phyloP scores from a whole-genome alignment of 345 rosid species.

The Euphorbia peplus region DNA sequence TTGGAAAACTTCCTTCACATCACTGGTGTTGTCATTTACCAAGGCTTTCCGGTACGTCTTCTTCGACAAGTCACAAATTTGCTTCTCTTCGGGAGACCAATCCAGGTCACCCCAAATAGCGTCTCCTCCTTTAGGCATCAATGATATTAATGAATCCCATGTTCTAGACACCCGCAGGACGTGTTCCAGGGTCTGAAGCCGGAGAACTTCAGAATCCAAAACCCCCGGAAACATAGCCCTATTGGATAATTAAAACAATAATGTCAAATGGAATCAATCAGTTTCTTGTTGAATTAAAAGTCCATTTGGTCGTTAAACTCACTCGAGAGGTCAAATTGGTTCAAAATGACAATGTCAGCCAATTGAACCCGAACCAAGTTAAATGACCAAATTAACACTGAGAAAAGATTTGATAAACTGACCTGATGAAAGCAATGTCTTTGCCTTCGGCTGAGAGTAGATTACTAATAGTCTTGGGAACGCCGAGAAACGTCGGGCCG shows the following conservation, averaged over 20 bases:
- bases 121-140: slow-evolving; percentile 83
- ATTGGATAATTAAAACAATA: slow-evolving; percentile 8
- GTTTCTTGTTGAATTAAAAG: background rate
- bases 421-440: slow-evolving; percentile 58
- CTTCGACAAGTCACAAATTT: slow-evolving; percentile 35
- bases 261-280: slow-evolving; percentile 13
- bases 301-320: too few relatives aligned
- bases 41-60: slow-evolving; percentile 25
- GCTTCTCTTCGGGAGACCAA: slow-evolving; percentile 56
- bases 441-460: slow-evolving; percentile 57
- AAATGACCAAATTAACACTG: background rate
- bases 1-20: slow-evolving; percentile 26
- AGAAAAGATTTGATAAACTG: slow-evolving; percentile 12
- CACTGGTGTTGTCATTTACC: slow-evolving; percentile 22
- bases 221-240: slow-evolving; percentile 58
- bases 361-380: too few relatives aligned
- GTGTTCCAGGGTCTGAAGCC: slow-evolving; percentile 59
- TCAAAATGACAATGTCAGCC: too few relatives aligned
- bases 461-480: slow-evolving; percentile 59
- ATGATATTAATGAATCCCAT: slow-evolving; percentile 65
- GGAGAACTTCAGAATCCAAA: slow-evolving; percentile 46
- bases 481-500: slow-evolving; percentile 62
- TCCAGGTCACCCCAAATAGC: slow-evolving; percentile 67
- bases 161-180: slow-evolving; percentile 58
- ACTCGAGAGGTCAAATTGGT: too few relatives aligned